Percentiles rank a stretch among this genome's conserved stretches.
Evolutionary conservation across 2,329 filamentous ascomycete species (phyloP).

Genomic region (Metarhizium brunneum): DNA sequence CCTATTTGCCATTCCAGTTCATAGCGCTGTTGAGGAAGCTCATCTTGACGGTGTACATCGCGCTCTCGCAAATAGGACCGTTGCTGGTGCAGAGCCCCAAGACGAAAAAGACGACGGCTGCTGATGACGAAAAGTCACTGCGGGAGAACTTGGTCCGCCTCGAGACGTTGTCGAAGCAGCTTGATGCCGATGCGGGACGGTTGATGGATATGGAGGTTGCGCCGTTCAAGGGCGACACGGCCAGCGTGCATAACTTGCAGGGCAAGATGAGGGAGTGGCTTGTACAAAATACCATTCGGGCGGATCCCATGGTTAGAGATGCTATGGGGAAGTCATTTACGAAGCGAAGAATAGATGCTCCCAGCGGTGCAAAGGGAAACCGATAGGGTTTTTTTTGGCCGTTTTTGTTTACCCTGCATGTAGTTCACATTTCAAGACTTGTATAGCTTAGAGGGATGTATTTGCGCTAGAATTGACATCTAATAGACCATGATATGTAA

Average conservation of each 20-base stretch:
- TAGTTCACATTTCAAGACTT: not conserved
- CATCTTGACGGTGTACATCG: conserved; percentile 72
- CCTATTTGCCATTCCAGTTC: conserved; percentile 79
- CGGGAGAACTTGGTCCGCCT: conserved; percentile 60
- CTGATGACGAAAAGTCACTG: conserved; percentile 38
- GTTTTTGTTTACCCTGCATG: not conserved
- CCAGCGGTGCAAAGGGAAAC: conserved; percentile 49
- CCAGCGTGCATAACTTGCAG: conserved; percentile 48
- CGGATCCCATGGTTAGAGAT: conserved; percentile 72
- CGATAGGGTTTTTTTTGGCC: conserved; percentile 17
- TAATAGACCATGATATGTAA: not conserved
- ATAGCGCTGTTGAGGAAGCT: conserved; percentile 67
- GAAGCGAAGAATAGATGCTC: conserved; percentile 52
- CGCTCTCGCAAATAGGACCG: conserved; percentile 71
- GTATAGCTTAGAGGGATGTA: not conserved
- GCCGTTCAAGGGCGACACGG: conserved; percentile 68
- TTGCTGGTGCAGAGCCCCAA: conserved; percentile 39
- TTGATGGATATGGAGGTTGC: conserved; percentile 70
- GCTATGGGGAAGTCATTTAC: conserved; percentile 62
- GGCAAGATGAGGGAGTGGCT: conserved; percentile 77
- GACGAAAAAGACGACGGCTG: conserved; percentile 16
- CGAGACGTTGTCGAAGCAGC: conserved; percentile 45
- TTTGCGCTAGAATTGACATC: not conserved
- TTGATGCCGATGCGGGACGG: conserved; percentile 61
- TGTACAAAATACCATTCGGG: conserved; percentile 74